Evolutionary conservation across 352 stramenopile genomes (phyloP).

Genomic region (Pythium aristosporum): DNA sequence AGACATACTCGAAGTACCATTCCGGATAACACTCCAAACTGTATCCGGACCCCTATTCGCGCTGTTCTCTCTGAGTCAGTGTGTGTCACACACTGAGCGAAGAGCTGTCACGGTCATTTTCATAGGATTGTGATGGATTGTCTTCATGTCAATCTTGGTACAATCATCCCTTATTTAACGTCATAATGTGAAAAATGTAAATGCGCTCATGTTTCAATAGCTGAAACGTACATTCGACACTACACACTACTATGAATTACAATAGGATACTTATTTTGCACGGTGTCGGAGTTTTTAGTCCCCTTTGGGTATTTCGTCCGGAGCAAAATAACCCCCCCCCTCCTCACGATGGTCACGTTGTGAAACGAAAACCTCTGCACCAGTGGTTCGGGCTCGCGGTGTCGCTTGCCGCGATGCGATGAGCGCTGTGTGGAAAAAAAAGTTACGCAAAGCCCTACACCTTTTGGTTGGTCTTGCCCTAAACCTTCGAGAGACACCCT

Average conservation of each 20-base stretch:
- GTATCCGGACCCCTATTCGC: conserved; percentile 18
- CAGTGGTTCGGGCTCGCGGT: conserved; percentile 24
- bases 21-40: no score
- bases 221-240: no score
- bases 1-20: no score
- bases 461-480: conserved; percentile 16
- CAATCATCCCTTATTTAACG: no score
- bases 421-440: conserved; percentile 22
- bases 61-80: background rate
- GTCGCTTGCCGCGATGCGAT: conserved; percentile 26
- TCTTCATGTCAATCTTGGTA: no score
- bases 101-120: background rate
- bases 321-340: conserved; percentile 15
- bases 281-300: background rate
- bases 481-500: conserved; percentile 29
- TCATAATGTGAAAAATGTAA: no score
- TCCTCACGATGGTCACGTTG: conserved; percentile 9
- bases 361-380: background rate
- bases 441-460: conserved; percentile 11
- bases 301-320: no score
- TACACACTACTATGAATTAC: no score
- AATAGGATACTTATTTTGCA: no score
- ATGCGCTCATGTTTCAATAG: no score
- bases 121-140: conserved; percentile 6
- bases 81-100: background rate